These are phyloP conservation scores for Mycena albidolilacea DNA, from an alignment of 768 basidiomycete genomes.

Conservation along the genomic window DNA sequence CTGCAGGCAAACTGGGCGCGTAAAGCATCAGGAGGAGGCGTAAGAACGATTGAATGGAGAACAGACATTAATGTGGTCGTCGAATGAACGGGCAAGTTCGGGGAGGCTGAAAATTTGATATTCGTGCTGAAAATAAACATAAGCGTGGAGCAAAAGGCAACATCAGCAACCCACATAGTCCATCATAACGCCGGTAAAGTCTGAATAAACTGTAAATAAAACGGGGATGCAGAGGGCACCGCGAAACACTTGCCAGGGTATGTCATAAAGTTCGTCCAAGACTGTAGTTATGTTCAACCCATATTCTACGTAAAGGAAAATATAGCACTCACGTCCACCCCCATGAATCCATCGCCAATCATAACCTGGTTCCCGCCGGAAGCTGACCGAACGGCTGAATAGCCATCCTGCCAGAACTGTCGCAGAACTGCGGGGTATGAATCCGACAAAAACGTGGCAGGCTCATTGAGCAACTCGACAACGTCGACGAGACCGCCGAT, in stretches of 20 bases:
- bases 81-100: slow-evolving; percentile 67
- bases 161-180: slow-evolving; percentile 64
- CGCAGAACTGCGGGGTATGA: slow-evolving; percentile 61
- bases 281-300: slow-evolving; percentile 49
- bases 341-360: slow-evolving; percentile 82
- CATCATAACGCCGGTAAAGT: slow-evolving; percentile 73
- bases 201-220: slow-evolving; percentile 11
- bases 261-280: slow-evolving; percentile 73
- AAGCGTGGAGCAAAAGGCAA: slow-evolving; percentile 10
- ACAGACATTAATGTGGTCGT: slow-evolving; percentile 70
- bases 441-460: slow-evolving; percentile 66
- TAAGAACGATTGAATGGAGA: background rate
- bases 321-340: slow-evolving; percentile 59
- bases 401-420: slow-evolving; percentile 74
- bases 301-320: background rate
- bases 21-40: background rate
- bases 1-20: slow-evolving; percentile 67
- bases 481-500: slow-evolving; percentile 72
- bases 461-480: slow-evolving; percentile 81
- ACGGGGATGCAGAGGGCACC: background rate
- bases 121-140: slow-evolving; percentile 63
- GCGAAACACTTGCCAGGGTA: slow-evolving; percentile 49
- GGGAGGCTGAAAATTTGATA: slow-evolving; percentile 80
- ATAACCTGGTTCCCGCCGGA: slow-evolving; percentile 72
- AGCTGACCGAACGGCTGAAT: slow-evolving; percentile 67